Evolutionary conservation across 345 rosid genomes (phyloP).

Genomic region (Pugionium dolabratum): DNA sequence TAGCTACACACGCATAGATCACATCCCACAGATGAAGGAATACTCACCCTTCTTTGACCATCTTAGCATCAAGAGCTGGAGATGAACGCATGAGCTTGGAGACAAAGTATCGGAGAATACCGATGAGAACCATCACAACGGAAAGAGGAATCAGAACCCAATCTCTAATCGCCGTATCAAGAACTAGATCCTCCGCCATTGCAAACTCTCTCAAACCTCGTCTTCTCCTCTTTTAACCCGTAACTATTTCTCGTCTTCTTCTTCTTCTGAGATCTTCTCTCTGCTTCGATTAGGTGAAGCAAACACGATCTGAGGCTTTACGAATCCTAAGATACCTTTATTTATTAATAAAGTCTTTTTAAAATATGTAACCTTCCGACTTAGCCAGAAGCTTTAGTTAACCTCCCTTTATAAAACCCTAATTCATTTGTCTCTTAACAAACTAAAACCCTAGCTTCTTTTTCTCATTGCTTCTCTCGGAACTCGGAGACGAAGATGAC

Average conservation of each 20-base stretch:
- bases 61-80: slow-evolving; percentile 77
- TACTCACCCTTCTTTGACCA: slow-evolving; percentile 80
- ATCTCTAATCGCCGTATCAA: slow-evolving; percentile 97
- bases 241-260: slow-evolving; percentile 7
- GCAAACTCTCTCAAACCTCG: background rate
- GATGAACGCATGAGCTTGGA: slow-evolving; percentile 84
- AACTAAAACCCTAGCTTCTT: slow-evolving; percentile 31
- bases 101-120: slow-evolving; percentile 81
- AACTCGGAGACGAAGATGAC: slow-evolving; percentile 37
- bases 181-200: slow-evolving; percentile 97
- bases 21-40: background rate
- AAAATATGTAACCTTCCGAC: background rate
- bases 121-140: slow-evolving; percentile 95
- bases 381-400: background rate
- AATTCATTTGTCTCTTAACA: background rate
- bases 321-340: background rate
- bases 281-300: slow-evolving; percentile 25
- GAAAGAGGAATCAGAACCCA: slow-evolving; percentile 98
- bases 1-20: background rate
- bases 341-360: background rate
- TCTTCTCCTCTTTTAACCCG: slow-evolving; percentile 41
- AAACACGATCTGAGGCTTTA: slow-evolving; percentile 40
- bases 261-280: slow-evolving; percentile 32
- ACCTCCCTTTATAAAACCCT: slow-evolving; percentile 25
- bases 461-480: slow-evolving; percentile 5